Conservation (phyloP, 2,329 filamentous ascomycete species). For the Aureobasidium uvarum region DNA sequence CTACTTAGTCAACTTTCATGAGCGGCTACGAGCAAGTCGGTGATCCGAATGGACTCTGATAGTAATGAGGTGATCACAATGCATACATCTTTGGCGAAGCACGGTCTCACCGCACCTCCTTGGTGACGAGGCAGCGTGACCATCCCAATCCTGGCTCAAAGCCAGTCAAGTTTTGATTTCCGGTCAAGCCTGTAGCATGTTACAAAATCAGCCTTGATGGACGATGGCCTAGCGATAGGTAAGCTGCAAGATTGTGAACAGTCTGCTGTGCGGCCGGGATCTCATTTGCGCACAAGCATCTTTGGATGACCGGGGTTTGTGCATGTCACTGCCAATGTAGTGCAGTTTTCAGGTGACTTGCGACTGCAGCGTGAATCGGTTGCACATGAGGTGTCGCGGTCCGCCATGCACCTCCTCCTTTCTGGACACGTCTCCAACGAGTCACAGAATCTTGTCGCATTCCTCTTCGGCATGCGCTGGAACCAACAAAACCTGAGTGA, state of each 20-base stretch:
- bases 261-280: conserved; percentile 16
- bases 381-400: conserved; percentile 2
- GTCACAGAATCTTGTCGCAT: background rate
- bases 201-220: conserved; percentile 15
- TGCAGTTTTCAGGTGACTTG: conserved; percentile 7
- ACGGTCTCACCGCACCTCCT: conserved; percentile 22
- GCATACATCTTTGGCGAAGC: conserved; percentile 14
- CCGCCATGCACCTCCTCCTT: conserved; percentile 5
- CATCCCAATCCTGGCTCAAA: background rate
- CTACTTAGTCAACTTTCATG: conserved; percentile 14
- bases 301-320: conserved; percentile 4
- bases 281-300: conserved; percentile 17
- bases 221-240: conserved; percentile 2
- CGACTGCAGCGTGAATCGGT: conserved; percentile 13
- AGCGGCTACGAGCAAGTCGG: conserved; percentile 17
- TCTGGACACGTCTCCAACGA: background rate
- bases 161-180: conserved; percentile 6
- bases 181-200: conserved; percentile 18
- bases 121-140: conserved; percentile 24
- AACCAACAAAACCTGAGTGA: conserved; percentile 1
- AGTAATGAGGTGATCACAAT: conserved; percentile 16
- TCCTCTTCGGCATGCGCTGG: background rate
- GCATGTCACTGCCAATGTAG: conserved; percentile 22
- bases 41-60: conserved; percentile 10
- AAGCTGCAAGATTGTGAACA: conserved; percentile 18